Conservation (phyloP, 169 alveolate species). For the Theileria annulata region DNA sequence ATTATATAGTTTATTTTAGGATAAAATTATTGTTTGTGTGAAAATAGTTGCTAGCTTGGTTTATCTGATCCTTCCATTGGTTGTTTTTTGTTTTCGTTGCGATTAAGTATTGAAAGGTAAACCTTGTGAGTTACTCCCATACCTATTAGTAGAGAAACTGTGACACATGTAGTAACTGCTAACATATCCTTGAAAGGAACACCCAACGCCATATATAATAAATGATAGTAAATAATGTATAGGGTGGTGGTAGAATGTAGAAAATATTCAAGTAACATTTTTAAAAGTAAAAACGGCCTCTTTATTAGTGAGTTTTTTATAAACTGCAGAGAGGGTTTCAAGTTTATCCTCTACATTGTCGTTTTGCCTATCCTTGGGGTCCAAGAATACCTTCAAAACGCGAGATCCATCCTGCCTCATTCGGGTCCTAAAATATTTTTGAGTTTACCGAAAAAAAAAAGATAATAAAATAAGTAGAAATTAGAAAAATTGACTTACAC, state of each 20-base stretch:
- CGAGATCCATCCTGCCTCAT: conserved; percentile 92
- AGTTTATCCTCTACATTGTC: conserved; percentile 91
- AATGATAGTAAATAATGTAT: conserved; percentile 4
- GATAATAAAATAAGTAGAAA: not conserved
- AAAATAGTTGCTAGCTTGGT: conserved; percentile 3
- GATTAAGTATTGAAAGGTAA: not conserved
- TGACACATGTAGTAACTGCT: conserved; percentile 53
- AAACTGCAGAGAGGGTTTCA: conserved; percentile 92
- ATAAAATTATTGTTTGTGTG: not conserved
- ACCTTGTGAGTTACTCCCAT: conserved; percentile 41
- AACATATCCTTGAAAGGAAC: conserved; percentile 39
- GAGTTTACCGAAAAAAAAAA: not conserved
- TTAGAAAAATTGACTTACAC: conserved; percentile 45
- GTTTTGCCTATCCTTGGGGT: conserved; percentile 93
- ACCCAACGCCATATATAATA: conserved; percentile 51
- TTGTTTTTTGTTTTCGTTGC: conserved; percentile 4
- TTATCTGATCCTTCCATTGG: not conserved
- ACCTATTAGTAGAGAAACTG: conserved; percentile 40
- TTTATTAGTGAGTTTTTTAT: conserved; percentile 91
- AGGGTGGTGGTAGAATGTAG: not conserved
- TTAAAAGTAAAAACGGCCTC: conserved; percentile 88
- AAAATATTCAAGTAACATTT: conserved; percentile 38
- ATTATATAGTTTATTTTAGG: not conserved
- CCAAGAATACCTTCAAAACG: conserved; percentile 89
- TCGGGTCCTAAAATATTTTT: conserved; percentile 79